Evolutionary conservation across 2,329 filamentous ascomycete species (phyloP), one percentile per base, ranked within the genome.

Genomic region (Dendrostoma leiphaemia): DNA sequence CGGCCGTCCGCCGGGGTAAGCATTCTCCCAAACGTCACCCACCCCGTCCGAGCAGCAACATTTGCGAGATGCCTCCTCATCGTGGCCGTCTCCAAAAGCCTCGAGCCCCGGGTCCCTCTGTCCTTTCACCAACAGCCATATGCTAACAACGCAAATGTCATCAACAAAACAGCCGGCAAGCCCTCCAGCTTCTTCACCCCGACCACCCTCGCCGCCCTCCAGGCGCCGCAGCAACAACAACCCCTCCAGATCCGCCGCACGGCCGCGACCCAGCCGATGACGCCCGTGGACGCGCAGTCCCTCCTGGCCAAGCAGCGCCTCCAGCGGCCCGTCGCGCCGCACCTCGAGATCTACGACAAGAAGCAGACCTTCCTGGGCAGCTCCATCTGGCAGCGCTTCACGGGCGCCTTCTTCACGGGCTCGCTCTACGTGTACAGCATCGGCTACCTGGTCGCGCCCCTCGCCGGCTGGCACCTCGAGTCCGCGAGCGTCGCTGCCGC

Each of bases 301-400:
- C 83, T 96, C 73, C 90, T 97, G 68, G 86, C 82, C 65, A 77
- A 84, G 67, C 92, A 97, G 79, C 92, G 92, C 65, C 80, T 87
- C 53, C 74, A 81, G 67, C 92, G 92, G 49, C 92, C 92, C 68
- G 80, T 96, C 64, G 82, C 90, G 43, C 92, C 92, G 52, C 91
- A 97, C 70, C 83, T 97, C 60, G 71, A 75, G 67, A 92, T 95
- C 82, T 97, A 97, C 85, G 82, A 84, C 71, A 83, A 88, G 57
- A 85, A 90, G 72, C 89, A 97, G 75, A 94, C 90, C 64, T 96
- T 86, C 87, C 86, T 90, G 72, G 80, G 81, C 63, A 86, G 85
- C 63, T 84, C 78, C 54, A 79, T 81, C 62, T 80, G 90, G 74
- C 89, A 91, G 77, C 91, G 92, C 66, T 84, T 96, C 75, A 93